These are phyloP conservation scores for Sorghum bicolor DNA, from an alignment of 176 grass and related monocot genomes.

Conservation along the genomic window Sorghum_bicolor_NCBIv3 NC_012875.2:55227001-55227500, in stretches of 20 bases:
- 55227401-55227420: background rate
- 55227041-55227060: conserved; percentile 51
- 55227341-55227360: background rate
- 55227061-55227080: conserved; percentile 80
- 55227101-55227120: conserved; percentile 86
- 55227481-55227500: conserved; percentile 47
- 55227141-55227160: conserved; percentile 66
- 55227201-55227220: background rate
- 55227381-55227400: background rate
- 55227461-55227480: background rate
- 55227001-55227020: background rate
- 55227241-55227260: conserved; percentile 93
- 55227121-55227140: conserved; percentile 89
- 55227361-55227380: background rate
- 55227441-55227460: too few species aligned
- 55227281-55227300: conserved; percentile 72
- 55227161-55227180: conserved; percentile 18
- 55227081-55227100: conserved; percentile 95
- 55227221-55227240: conserved; percentile 60
- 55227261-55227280: conserved; percentile 91
- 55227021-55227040: background rate
- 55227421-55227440: background rate
- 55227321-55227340: background rate
- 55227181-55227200: background rate
- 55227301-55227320: conserved; percentile 5